These are phyloP conservation scores for Elaeagnus macrophylla DNA, from an alignment of 306 rosid genomes.

Conservation along the genomic window DNA sequence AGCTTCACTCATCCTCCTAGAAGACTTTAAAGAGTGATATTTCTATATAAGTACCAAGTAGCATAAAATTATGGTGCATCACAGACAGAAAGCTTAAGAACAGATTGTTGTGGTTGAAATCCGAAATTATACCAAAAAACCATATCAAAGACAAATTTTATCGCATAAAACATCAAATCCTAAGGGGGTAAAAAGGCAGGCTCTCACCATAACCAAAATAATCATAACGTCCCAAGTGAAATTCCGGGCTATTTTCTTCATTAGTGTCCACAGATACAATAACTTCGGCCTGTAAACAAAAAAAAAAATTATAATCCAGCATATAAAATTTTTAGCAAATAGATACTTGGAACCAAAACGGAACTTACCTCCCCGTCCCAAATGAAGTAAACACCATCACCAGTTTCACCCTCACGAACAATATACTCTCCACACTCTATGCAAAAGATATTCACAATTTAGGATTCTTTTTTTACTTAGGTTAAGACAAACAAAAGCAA, in stretches of 20 bases:
- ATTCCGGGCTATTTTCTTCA: conserved; percentile 57
- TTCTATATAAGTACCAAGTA: too few species aligned
- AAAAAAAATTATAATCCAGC: background rate
- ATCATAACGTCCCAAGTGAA: conserved; percentile 61
- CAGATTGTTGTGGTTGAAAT: too few species aligned
- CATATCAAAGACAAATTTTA: background rate
- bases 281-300: conserved; percentile 71
- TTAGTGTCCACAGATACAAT: conserved; percentile 38
- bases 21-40: too few species aligned
- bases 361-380: conserved; percentile 86
- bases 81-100: too few species aligned
- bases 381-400: conserved; percentile 75
- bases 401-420: conserved; percentile 72
- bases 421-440: conserved; percentile 56
- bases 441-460: background rate
- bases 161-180: background rate
- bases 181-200: conserved; percentile 18
- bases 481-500: too few species aligned
- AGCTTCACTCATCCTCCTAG: too few species aligned
- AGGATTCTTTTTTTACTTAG: background rate
- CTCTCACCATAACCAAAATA: conserved; percentile 73
- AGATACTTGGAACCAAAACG: background rate
- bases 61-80: too few species aligned
- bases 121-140: background rate
- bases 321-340: background rate